Base-by-base conservation (phyloP, 805 yeast genomes). In the Peterozyma toletana region DNA sequence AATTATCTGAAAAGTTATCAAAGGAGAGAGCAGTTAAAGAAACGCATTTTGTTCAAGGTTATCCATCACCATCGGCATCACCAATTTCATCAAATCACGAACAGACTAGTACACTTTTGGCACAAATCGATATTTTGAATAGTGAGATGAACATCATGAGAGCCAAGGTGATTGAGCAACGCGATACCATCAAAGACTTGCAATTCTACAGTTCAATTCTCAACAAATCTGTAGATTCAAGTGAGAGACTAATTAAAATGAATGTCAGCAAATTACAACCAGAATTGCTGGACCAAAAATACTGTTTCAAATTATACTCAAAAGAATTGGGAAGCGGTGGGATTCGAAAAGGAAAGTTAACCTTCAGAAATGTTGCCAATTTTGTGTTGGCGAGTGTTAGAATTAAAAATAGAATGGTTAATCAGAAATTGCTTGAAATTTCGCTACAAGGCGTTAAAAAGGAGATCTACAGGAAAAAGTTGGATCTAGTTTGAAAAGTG, bases 371-470 rank as follows among this genome's bases (percentile, higher is more conserved):
- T 1, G 52, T 60, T 14, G 57, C 64, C 17, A 53, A 62, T 41
- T 58, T 59, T 33, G 72, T 67, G 17, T 50, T 67, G 35, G 71
- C 70, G 3, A 57, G 61, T 30, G 60, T 67, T 31, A 53, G 71
- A 41, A 59, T 69, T 30, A 59, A 56, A 46, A 57, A 64, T 17
- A 58, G 70, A 39, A 44, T 58, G 17, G 58, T 37, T 54, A 55
- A 48, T 54, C 64, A 3, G 58, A 58, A 38, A 50, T 48, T 37
- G 53, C 71, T 58, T 42, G 35, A 44, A 15, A 33, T 34, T 33
- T 41, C 37, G 30, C 11, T 41, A 3, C 37, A 31, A 6, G 40
- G 39, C n/a, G 52, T 67, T 40, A 58, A 59, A 43, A 48, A 52
- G 37, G 66, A 63, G 16, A 60, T 67, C 18, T 65, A 63, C 43